Evolutionary conservation across 116 monocot species (phyloP), one percentile per base, ranked within the genome.

Genomic region (Posidonia oceanica): DNA sequence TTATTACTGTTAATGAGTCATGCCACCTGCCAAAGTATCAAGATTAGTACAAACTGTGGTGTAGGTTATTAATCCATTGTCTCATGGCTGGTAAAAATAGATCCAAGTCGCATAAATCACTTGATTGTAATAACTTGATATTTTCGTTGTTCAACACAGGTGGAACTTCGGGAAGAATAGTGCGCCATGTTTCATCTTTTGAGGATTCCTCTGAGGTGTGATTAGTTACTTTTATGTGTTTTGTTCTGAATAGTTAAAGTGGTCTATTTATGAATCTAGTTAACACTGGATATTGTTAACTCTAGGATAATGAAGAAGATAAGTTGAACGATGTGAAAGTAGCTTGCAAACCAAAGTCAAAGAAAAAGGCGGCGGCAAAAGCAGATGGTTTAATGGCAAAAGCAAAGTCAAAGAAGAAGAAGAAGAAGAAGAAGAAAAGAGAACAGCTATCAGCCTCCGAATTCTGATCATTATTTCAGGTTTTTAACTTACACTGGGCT

Each of bases 141-240:
- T 58, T 58, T 58, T n/a, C 39, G 1, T 8, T 11, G 48, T 7
- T 52, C 21, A 3, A 18, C 52, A 12, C 68, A 68, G 68, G 36
- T 68, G 68, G 68, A 68, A 68, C 54, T 53, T 54, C 68, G 13
- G 68, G 68, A 54, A 54, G 68, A 54, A 68, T 68, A 53, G 68
- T 68, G 68, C 68, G 68, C 36, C 68, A 68, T 68, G 68, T 68
- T 29, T 14, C 7, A 4, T 68, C 68, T 14, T 68, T 54, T 36
- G 54, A 68, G 15, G 68, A 54, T 51, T 21, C 48, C 37, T 39
- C 39, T 64, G 36, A 39, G 39, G 8, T 53, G 53, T 22, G 51
- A 10, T 21, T 20, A 48, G 39, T 42, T 22, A 20, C 3, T 67
- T 7, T 12, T 17, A 4, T 14, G 4, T 41, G 7, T 8, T 67